A percentile compares a stretch with the other conserved stretches of the same genome.
Evolutionary conservation across 192 early-diverging fungal genomes (phyloP).

Genomic region (Irineochytrium annulatum): DNA sequence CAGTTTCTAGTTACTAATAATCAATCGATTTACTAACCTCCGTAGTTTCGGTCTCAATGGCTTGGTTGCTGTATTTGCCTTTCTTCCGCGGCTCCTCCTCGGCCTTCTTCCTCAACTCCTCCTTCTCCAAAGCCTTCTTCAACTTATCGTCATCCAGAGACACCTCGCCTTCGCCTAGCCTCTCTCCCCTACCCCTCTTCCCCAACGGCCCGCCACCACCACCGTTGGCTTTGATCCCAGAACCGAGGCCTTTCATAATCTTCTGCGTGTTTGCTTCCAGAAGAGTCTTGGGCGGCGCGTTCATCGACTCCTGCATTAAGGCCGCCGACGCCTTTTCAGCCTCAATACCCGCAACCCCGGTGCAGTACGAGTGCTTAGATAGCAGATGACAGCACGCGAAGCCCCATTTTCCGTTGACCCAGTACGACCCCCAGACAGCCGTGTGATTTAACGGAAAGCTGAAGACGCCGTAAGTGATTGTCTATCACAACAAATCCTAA

Average conservation of each 20-base stretch:
- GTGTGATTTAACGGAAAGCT: constrained; percentile 80
- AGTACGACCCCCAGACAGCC: constrained; percentile 91
- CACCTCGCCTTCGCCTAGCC: constrained; percentile 57
- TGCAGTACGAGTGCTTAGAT: constrained; percentile 83
- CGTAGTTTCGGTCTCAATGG: background rate
- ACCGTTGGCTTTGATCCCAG: constrained; percentile 20
- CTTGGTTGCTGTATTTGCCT: background rate
- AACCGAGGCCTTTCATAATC: constrained; percentile 18
- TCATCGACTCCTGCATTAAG: constrained; percentile 20
- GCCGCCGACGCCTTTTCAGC: constrained; percentile 47
- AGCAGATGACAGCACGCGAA: constrained; percentile 89
- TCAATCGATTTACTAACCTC: background rate
- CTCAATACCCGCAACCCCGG: constrained; percentile 72
- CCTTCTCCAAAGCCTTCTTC: background rate
- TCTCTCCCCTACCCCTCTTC: constrained; percentile 11
- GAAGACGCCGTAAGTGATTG: constrained; percentile 8
- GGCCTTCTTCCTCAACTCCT: background rate
- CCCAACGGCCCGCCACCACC: constrained; percentile 8
- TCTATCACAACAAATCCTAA: background rate
- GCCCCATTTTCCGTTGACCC: constrained; percentile 93
- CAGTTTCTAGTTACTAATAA: background rate
- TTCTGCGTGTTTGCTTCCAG: constrained; percentile 35
- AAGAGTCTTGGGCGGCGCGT: constrained; percentile 17
- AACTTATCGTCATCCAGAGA: constrained; percentile 51
- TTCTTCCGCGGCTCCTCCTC: background rate